Conservation (phyloP, 352 stramenopile genomes). For the Globisporangium paroecandrum region DNA sequence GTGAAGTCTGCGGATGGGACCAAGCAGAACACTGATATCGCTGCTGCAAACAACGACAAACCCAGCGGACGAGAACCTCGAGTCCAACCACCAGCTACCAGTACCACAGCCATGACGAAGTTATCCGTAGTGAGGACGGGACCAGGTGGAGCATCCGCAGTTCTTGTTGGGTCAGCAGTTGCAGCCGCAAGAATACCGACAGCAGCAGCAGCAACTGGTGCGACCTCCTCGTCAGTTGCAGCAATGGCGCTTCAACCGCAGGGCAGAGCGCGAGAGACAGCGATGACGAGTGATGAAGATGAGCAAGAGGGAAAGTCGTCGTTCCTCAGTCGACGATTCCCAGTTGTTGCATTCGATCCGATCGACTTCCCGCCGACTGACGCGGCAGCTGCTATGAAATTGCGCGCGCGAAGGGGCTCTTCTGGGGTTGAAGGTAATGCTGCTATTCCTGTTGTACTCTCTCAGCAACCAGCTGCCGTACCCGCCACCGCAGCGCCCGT, state of each 20-base stretch:
- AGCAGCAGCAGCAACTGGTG: background rate
- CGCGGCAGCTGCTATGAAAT: background rate
- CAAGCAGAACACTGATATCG: background rate
- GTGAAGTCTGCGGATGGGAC: background rate
- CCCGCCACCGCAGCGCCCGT: background rate
- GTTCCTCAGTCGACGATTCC: constrained; percentile 7
- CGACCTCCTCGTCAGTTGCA: background rate
- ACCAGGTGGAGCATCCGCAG: background rate
- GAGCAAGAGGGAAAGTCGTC: background rate
- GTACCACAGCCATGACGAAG: background rate
- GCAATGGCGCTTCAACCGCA: background rate
- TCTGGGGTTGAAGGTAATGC: background rate
- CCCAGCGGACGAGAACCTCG: background rate
- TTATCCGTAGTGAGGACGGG: background rate
- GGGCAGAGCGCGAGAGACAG: background rate
- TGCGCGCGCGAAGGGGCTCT: background rate
- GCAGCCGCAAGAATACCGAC: background rate
- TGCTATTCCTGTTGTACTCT: background rate
- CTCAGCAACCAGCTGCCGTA: background rate
- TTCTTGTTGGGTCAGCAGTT: background rate
- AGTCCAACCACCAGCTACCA: background rate
- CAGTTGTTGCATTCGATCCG: constrained; percentile 6
- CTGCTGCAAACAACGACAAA: background rate
- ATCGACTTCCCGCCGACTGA: constrained; percentile 6
- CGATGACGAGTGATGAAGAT: background rate